Evolutionary conservation across 768 basidiomycete species (phyloP).

Genomic region (Podaxis pistillaris): DNA sequence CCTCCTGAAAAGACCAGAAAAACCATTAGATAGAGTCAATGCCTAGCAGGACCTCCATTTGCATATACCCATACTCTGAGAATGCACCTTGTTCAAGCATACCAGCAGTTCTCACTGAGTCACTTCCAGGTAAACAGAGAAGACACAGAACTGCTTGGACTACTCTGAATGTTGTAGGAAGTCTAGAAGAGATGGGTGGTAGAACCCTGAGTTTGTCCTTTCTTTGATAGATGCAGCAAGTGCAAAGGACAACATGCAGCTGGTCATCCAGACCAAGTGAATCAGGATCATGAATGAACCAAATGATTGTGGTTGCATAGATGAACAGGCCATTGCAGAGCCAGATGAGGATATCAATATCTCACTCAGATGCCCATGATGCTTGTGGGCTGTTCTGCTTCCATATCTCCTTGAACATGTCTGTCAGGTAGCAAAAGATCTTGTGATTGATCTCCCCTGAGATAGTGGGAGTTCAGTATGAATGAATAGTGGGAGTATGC

Average conservation of each 20-base stretch:
- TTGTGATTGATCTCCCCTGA: neutral
- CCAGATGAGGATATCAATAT: neutral
- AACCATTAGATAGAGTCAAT: too few relatives aligned
- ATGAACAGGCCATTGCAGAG: neutral
- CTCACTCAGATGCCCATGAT: slow-evolving; percentile 6
- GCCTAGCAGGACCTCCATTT: too few relatives aligned
- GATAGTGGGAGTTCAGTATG: too few relatives aligned
- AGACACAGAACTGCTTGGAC: neutral
- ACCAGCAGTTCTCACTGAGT: neutral
- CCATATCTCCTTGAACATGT: neutral
- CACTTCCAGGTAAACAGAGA: neutral
- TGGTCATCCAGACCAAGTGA: too few relatives aligned
- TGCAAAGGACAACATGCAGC: too few relatives aligned
- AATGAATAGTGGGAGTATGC: too few relatives aligned
- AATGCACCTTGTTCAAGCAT: neutral
- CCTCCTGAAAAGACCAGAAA: too few relatives aligned
- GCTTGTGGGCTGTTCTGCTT: neutral
- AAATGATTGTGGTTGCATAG: neutral
- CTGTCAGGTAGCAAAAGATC: slow-evolving; percentile 3
- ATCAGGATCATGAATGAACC: too few relatives aligned
- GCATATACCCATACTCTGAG: too few relatives aligned
- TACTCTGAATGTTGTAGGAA: neutral
- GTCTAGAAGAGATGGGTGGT: neutral
- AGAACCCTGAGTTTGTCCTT: neutral
- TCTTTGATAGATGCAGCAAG: too few relatives aligned